Evolutionary conservation across 169 alveolate genomes (phyloP).

Genomic region (Cyclospora cayetanensis): DNA sequence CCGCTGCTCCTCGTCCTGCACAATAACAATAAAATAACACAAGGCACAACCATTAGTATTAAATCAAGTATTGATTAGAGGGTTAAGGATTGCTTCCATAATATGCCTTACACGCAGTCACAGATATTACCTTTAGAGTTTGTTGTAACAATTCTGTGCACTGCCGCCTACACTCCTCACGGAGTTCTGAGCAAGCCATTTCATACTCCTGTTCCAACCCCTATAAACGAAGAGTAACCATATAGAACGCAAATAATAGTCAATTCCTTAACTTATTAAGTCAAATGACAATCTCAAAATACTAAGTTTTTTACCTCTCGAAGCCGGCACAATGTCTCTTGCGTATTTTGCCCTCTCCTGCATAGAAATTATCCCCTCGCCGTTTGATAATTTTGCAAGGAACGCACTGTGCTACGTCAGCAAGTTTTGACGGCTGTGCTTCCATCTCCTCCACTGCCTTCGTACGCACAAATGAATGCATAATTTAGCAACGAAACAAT

Average conservation of each 20-base stretch:
- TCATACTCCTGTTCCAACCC: slow-evolving; percentile 4
- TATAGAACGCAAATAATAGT: no score
- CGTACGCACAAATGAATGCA: no score
- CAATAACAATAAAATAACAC: no score
- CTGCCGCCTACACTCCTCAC: background rate
- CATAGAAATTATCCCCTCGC: background rate
- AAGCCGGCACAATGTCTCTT: background rate
- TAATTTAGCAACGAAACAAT: background rate
- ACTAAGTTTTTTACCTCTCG: background rate
- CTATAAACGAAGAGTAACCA: no score
- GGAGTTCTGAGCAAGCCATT: slow-evolving; percentile 27
- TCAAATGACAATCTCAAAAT: background rate
- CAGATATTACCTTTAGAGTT: background rate
- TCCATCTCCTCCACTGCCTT: no score
- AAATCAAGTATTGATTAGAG: no score
- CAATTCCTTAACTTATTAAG: background rate
- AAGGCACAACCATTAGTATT: no score
- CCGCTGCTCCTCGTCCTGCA: slow-evolving; percentile 20
- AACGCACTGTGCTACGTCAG: background rate
- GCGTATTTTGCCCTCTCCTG: background rate
- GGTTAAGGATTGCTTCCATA: background rate
- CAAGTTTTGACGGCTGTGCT: background rate
- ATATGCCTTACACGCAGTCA: no score
- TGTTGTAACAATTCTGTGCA: slow-evolving; percentile 10
- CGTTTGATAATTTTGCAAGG: background rate